phyloP scores from a whole-genome alignment of 371 early-diverging fungal genomes.

The Choanephora cucurbitarum region DNA sequence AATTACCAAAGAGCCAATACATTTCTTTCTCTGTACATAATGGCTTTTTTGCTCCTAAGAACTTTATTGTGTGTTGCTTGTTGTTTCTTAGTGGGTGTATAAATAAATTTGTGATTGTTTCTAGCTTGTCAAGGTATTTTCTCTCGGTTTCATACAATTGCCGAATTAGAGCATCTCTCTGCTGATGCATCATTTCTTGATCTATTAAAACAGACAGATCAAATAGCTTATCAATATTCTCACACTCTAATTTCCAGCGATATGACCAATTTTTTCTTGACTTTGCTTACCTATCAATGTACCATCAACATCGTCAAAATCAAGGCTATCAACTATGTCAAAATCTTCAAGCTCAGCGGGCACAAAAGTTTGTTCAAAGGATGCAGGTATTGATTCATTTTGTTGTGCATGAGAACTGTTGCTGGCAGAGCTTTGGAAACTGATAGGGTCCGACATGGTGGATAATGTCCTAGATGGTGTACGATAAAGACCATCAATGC shows the following conservation, averaged over 20 bases:
- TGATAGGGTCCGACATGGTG: slow-evolving; percentile 3
- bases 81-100: slow-evolving; percentile 37
- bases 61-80: slow-evolving; percentile 30
- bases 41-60: slow-evolving; percentile 43
- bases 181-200: slow-evolving; percentile 41
- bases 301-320: slow-evolving; percentile 49
- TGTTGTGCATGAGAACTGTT: slow-evolving; percentile 2
- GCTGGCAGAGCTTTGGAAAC: slow-evolving; percentile 1
- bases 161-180: slow-evolving; percentile 39
- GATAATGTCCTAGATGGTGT: not conserved
- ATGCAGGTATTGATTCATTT: not conserved
- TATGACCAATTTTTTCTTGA: slow-evolving; percentile 3
- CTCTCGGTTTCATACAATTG: slow-evolving; percentile 39
- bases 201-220: slow-evolving; percentile 23
- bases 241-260: not conserved
- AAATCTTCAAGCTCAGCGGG: slow-evolving; percentile 18
- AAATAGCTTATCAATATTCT: slow-evolving; percentile 4
- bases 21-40: slow-evolving; percentile 50
- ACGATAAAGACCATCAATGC: not conserved
- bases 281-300: slow-evolving; percentile 34
- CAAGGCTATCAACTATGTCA: slow-evolving; percentile 44
- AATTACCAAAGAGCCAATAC: slow-evolving; percentile 40
- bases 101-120: slow-evolving; percentile 21
- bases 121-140: slow-evolving; percentile 32
- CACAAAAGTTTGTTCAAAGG: not conserved